Evolutionary conservation across 257 asterid genomes (phyloP).

Genomic region (Capsicum baccatum): DNA sequence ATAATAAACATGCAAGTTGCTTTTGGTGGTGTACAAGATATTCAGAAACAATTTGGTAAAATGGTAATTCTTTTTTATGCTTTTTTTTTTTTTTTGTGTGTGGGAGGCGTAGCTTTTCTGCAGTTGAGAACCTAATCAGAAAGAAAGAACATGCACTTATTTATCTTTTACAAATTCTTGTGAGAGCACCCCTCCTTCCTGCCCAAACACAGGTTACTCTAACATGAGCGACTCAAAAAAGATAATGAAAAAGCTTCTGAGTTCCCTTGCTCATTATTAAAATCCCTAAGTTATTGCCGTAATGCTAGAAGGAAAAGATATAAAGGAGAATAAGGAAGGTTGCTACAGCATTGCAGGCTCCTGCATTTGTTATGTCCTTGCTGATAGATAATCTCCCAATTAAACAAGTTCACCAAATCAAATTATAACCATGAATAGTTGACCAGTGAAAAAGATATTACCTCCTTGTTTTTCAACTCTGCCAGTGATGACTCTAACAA

Average conservation of each 20-base stretch:
- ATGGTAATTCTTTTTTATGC: background rate
- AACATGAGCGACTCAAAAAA: background rate
- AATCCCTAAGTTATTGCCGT: background rate
- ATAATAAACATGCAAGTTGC: background rate
- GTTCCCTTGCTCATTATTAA: background rate
- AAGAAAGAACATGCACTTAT: background rate
- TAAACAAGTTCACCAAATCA: constrained; percentile 23
- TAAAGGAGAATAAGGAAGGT: background rate
- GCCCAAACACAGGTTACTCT: background rate
- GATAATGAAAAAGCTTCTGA: background rate
- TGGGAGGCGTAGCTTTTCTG: background rate
- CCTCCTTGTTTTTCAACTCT: constrained; percentile 84
- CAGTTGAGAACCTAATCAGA: background rate
- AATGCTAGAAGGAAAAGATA: constrained; percentile 7
- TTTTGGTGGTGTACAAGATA: background rate
- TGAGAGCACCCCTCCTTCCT: background rate
- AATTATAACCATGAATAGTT: background rate
- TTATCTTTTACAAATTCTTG: background rate
- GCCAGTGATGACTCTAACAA: constrained; percentile 81
- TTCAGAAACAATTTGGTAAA: constrained; percentile 6
- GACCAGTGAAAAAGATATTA: constrained; percentile 32
- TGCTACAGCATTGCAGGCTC: background rate
- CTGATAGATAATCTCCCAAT: constrained; percentile 1
- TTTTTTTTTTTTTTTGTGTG: background rate
- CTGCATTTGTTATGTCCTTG: background rate